Conservation (phyloP, 345 rosid genomes). For the Alliaria petiolata region DNA sequence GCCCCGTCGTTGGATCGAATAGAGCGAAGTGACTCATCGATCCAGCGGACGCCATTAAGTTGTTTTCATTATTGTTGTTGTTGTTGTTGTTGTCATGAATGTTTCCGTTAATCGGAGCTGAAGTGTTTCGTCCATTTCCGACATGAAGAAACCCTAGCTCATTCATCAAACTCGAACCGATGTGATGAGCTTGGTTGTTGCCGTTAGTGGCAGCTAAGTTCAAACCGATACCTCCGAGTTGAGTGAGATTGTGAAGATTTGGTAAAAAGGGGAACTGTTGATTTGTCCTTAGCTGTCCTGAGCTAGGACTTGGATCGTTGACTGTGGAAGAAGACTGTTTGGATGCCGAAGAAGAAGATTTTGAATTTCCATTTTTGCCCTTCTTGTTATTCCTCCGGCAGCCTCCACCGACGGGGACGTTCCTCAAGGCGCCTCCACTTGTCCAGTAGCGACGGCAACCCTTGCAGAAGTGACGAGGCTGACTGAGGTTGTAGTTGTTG, state of each 20-base stretch:
- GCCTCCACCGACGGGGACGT: slow-evolving; percentile 80
- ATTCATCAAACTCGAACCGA: slow-evolving; percentile 24
- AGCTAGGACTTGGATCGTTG: slow-evolving; percentile 36
- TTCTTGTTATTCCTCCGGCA: slow-evolving; percentile 65
- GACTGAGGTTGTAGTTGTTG: slow-evolving; percentile 76
- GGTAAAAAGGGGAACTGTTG: slow-evolving; percentile 52
- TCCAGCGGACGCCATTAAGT: slow-evolving; percentile 28
- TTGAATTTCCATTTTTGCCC: slow-evolving; percentile 38
- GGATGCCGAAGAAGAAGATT: slow-evolving; percentile 39
- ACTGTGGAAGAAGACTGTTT: slow-evolving; percentile 36
- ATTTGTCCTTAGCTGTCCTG: slow-evolving; percentile 32
- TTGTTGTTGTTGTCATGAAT: slow-evolving; percentile 21
- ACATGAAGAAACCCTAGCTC: slow-evolving; percentile 44
- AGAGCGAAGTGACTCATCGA: slow-evolving; percentile 48
- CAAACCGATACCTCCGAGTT: slow-evolving; percentile 51
- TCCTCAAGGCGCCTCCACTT: slow-evolving; percentile 64
- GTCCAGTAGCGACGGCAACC: slow-evolving; percentile 89
- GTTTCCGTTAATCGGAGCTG: slow-evolving; percentile 25
- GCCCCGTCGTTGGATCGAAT: slow-evolving; percentile 40
- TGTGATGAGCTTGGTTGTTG: slow-evolving; percentile 30
- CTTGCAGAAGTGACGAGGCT: slow-evolving; percentile 84
- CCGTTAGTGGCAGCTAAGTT: slow-evolving; percentile 41
- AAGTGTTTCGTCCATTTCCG: slow-evolving; percentile 34
- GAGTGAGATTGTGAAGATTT: slow-evolving; percentile 43
- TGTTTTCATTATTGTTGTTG: too few species aligned